phyloP scores from a whole-genome alignment of 768 basidiomycete genomes.

The Tremella yokohamensis region DNA sequence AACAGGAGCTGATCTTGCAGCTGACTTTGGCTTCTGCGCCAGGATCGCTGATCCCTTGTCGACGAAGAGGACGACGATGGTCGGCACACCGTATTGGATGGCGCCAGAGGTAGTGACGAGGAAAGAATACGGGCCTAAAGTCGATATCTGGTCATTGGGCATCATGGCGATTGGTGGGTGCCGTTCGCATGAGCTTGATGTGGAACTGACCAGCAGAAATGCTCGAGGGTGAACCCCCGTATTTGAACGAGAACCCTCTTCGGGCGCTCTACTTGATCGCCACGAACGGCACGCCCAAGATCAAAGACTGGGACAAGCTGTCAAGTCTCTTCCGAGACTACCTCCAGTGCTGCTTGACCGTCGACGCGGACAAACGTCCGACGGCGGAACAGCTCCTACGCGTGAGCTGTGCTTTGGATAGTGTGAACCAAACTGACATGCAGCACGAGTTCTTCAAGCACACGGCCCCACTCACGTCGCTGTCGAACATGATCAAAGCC shows the following conservation, averaged over 20 bases:
- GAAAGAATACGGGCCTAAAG: constrained; percentile 94
- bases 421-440: constrained; percentile 6
- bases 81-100: constrained; percentile 98
- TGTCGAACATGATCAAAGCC: constrained; percentile 39
- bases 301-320: constrained; percentile 79
- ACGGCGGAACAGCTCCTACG: constrained; percentile 74
- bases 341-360: constrained; percentile 79
- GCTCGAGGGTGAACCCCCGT: constrained; percentile 97
- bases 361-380: constrained; percentile 90
- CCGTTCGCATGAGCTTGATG: neutral
- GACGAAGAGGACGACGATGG: constrained; percentile 90
- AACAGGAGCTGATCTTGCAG: constrained; percentile 26
- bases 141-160: constrained; percentile 93
- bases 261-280: constrained; percentile 94
- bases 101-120: constrained; percentile 96
- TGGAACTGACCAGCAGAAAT: constrained; percentile 57
- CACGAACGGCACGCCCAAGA: constrained; percentile 94
- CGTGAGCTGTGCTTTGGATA: constrained; percentile 54
- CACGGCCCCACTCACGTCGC: constrained; percentile 31
- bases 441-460: constrained; percentile 44
- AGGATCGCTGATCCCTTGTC: constrained; percentile 51
- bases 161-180: constrained; percentile 83
- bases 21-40: constrained; percentile 53
- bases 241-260: constrained; percentile 89
- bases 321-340: constrained; percentile 83